Conservation (phyloP, 2,329 filamentous ascomycete genomes). For the Huntiella omanensis region DNA sequence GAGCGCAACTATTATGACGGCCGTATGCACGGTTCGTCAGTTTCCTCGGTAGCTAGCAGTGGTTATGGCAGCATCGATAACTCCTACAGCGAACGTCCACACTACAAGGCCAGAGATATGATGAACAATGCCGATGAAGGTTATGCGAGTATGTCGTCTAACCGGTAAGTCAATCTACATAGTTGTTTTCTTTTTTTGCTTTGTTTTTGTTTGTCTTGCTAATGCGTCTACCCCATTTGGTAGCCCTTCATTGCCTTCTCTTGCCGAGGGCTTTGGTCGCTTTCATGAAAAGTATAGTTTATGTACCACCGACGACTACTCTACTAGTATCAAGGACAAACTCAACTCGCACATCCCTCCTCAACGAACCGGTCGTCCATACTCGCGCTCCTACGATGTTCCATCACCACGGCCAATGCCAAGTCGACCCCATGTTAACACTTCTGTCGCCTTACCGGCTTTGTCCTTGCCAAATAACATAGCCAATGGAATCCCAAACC, state of each 20-base stretch:
- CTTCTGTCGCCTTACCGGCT: conserved; percentile 21
- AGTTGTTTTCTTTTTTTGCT: conserved; percentile 6
- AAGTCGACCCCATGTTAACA: conserved; percentile 22
- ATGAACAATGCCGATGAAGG: conserved; percentile 22
- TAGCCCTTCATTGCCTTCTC: conserved; percentile 22
- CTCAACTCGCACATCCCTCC: conserved; percentile 27
- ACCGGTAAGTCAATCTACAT: conserved; percentile 12
- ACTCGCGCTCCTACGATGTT: conserved; percentile 5
- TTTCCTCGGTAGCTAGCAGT: conserved; percentile 14
- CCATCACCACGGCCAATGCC: conserved; percentile 15
- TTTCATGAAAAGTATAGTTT: conserved; percentile 30
- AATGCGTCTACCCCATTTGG: conserved; percentile 14
- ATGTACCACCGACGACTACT: conserved; percentile 27
- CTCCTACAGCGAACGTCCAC: conserved; percentile 16
- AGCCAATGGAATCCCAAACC: conserved; percentile 16
- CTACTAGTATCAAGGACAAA: conserved; percentile 34
- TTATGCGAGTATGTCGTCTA: conserved; percentile 24
- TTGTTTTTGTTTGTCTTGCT: conserved; percentile 11
- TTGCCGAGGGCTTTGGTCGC: conserved; percentile 26
- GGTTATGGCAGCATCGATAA: conserved; percentile 24
- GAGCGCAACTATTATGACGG: conserved; percentile 5
- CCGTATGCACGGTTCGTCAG: conserved; percentile 7
- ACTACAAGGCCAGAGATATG: conserved; percentile 2
- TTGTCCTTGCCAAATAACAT: conserved; percentile 20
- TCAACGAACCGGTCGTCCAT: conserved; percentile 26